Base-by-base conservation (phyloP, 2,329 filamentous ascomycete genomes). In the Pestalotiopsis sp. region DNA sequence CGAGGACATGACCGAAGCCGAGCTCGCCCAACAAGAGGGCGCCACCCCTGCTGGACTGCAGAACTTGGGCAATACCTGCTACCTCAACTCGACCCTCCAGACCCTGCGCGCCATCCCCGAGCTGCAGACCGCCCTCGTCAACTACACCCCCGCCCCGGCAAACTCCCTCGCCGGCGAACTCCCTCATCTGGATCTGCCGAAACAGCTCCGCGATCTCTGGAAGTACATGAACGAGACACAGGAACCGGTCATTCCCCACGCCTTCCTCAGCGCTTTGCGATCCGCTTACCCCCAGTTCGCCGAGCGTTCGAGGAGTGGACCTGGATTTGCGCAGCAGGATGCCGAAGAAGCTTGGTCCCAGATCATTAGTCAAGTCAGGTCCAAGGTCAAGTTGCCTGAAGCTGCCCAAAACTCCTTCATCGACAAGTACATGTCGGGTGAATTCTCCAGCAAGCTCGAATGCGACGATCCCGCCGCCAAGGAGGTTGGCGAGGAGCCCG, bases 301-400 rank as follows among this genome's bases (percentile, higher is more conserved):
- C 12, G 94, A 99, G 82, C 92, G 90, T 76, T 90, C 94, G 67
- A 95, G 93, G 79, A 91, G 91, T 39, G 93, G 93, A 25, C 86
- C 91, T 68, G 94, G 93, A 6, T 98, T 92, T 77, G 95, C 96
- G n/a, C 96, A 99, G 81, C 96, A 99, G 82, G 96, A 99, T 83
- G 96, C 96, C 1, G 96, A 99, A 80, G 96, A 99, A 81, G 96
- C 95, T 61, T 99, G 95, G 94, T 96, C 95, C 23, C 95, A 98
- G 78, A 97, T 99, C 70, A 83, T 99, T 5, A 90, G 92, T 59
- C 93, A 95, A 76, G 83, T 99, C 49, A 90, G 92, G 71, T 88
- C 92, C 75, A 95, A 93, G 77, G 83, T 98, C 64, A 91, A 90
- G 77, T 81, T 78, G 0, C 80, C 83, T 23, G 81, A 81, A 20